Conservation (phyloP, 1,284 basidiomycete species). For the Cutaneotrichosporon sp. region DNA sequence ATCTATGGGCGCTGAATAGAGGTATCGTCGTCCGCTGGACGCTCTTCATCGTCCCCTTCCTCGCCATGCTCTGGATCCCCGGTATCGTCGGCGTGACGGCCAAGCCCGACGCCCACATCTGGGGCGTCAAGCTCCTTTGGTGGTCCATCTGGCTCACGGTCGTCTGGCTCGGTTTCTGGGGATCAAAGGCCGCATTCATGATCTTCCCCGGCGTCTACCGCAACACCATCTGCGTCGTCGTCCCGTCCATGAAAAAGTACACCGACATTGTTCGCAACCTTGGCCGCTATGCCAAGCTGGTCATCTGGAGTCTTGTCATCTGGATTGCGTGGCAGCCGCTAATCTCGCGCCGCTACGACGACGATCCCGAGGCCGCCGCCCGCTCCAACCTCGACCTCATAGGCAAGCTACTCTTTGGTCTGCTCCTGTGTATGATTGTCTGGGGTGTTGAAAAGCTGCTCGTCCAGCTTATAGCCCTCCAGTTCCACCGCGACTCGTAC, state of each 20-base stretch:
- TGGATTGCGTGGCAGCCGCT: slow-evolving; percentile 68
- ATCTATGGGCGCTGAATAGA: slow-evolving; percentile 68
- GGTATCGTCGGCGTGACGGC: slow-evolving; percentile 65
- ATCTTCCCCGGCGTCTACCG: slow-evolving; percentile 58
- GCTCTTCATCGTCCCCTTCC: slow-evolving; percentile 68
- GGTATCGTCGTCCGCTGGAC: slow-evolving; percentile 76
- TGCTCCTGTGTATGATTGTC: slow-evolving; percentile 66
- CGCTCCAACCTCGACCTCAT: slow-evolving; percentile 30
- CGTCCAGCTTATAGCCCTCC: slow-evolving; percentile 73
- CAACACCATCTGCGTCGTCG: slow-evolving; percentile 64
- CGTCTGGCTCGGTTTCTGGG: slow-evolving; percentile 83
- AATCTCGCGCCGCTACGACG: slow-evolving; percentile 43
- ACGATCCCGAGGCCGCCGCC: slow-evolving; percentile 12
- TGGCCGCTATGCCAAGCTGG: slow-evolving; percentile 60
- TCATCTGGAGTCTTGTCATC: slow-evolving; percentile 61
- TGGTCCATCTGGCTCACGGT: slow-evolving; percentile 84
- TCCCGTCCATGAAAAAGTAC: slow-evolving; percentile 63
- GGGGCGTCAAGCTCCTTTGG: slow-evolving; percentile 54
- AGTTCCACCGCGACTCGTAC: slow-evolving; percentile 81
- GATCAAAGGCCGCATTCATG: slow-evolving; percentile 60
- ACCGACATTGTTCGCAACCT: slow-evolving; percentile 70
- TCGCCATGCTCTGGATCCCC: slow-evolving; percentile 65
- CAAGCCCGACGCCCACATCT: slow-evolving; percentile 54
- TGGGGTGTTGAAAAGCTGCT: slow-evolving; percentile 77
- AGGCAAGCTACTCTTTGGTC: slow-evolving; percentile 56